phyloP scores from a whole-genome alignment of 306 rosid genomes.

The Ormosia emarginata region DNA sequence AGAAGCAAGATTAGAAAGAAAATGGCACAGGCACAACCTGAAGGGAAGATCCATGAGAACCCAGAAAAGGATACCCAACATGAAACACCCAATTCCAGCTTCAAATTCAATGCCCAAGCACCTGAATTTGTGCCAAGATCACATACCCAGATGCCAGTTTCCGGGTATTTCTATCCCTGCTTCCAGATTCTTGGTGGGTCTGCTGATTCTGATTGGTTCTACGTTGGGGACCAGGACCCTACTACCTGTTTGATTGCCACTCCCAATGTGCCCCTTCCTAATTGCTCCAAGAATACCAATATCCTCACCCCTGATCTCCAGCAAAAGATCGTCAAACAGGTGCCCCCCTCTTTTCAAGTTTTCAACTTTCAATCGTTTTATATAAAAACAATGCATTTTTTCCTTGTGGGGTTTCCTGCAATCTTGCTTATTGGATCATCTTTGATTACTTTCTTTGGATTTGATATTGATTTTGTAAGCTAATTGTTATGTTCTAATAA shows the following conservation, averaged over 20 bases:
- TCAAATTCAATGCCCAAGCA: constrained; percentile 89
- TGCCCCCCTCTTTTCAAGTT: not conserved
- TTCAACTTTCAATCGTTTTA: not conserved
- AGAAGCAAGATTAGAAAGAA: not conserved
- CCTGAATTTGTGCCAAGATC: constrained; percentile 94
- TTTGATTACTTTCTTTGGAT: not conserved
- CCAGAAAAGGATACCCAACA: constrained; percentile 32
- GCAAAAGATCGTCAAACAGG: constrained; percentile 87
- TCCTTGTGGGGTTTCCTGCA: not conserved
- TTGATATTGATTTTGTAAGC: not conserved
- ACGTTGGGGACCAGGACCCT: constrained; percentile 68
- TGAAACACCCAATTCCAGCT: constrained; percentile 31
- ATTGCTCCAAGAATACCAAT: constrained; percentile 45
- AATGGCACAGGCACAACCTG: constrained; percentile 58
- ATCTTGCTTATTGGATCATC: not conserved
- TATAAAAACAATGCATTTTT: not conserved
- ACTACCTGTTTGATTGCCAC: constrained; percentile 54
- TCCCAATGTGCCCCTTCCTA: constrained; percentile 32
- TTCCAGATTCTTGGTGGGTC: constrained; percentile 69
- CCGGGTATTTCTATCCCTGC: constrained; percentile 76
- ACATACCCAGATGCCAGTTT: constrained; percentile 60
- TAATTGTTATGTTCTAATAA: not conserved
- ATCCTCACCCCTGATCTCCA: constrained; percentile 64
- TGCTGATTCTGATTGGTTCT: constrained; percentile 70
- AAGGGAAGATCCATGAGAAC: constrained; percentile 34